Base-by-base conservation (phyloP, 345 rosid species). In the Leavenworthia alabamica region DNA sequence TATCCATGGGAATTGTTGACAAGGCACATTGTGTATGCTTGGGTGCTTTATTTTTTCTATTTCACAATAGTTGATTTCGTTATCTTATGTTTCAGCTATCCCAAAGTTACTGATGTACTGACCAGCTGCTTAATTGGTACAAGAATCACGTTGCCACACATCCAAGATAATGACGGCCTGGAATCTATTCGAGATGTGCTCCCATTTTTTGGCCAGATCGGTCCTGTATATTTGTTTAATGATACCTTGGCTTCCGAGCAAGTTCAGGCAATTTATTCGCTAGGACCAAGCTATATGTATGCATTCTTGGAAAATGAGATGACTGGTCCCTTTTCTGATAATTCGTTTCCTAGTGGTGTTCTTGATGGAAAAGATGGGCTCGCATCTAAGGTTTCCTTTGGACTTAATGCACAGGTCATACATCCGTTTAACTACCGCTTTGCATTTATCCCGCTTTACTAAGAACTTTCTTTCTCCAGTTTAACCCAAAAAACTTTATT, bases 221-320 rank as follows among this genome's bases (percentile, higher is more conserved):
- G 98, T 54, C 98, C 98, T 32, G 71, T 88, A 56, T 91, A 91
- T 81, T 55, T 88, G 74, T 88, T 86, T 76, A 78, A 70, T 66
- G 98, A 91, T 84, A 78, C 83, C 39, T 75, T 91, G 72, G 83
- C 98, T 66, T 64, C 87, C 3, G 98, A 88, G 83, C 86, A 84
- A 69, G 85, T 88, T 67, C 84, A 80, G 77, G 86, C 85, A 42
- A 75, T 91, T 39, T 68, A 82, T 81, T 80, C 81, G 11, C 80
- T 91, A 5, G 98, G 98, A 72, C 95, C 96, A 64, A 88, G 96
- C 81, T 91, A 91, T 67, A 91, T 88, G 98, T 91, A 91, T 68
- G 83, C 93, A 10, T 91, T 91, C 80, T 83, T 84, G 66, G 95
- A 91, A 65, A 83, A 80, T 70, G 92, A 88, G 72, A 81, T 79